phyloP scores from a whole-genome alignment of 176 grass and related monocot genomes.

The Aegilops sharonensis region DNA sequence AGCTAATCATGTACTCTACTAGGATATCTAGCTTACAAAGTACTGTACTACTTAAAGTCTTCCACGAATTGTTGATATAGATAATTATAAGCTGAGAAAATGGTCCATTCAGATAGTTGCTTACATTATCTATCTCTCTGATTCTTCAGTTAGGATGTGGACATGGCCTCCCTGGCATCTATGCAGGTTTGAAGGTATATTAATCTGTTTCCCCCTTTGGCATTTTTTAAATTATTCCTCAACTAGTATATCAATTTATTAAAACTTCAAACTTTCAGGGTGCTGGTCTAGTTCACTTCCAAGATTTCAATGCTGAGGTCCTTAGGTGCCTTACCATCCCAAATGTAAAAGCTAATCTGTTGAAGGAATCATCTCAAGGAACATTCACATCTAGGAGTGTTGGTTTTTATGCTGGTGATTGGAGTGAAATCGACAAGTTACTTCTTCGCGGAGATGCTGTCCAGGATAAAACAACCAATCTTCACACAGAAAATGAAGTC shows the following conservation, averaged over 20 bases:
- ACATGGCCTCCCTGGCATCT: constrained; percentile 92
- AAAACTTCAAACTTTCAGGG: constrained; percentile 49
- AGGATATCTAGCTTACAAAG: background rate
- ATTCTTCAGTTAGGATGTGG: constrained; percentile 85
- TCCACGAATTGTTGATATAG: constrained; percentile 4
- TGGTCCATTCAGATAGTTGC: constrained; percentile 11
- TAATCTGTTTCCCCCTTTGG: constrained; percentile 21
- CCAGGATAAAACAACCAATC: constrained; percentile 37
- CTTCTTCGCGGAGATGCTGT: constrained; percentile 44
- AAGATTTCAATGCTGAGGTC: constrained; percentile 98
- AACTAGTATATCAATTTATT: constrained; percentile 20
- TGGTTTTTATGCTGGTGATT: constrained; percentile 93
- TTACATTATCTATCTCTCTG: constrained; percentile 36
- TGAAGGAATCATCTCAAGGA: constrained; percentile 46
- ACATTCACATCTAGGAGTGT: constrained; percentile 27
- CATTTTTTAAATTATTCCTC: constrained; percentile 9
- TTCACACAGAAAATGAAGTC: constrained; percentile 14
- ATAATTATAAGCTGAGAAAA: constrained; percentile 26
- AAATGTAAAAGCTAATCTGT: constrained; percentile 76
- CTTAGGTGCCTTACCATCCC: constrained; percentile 83
- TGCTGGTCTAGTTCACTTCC: constrained; percentile 80
- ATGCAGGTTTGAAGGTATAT: constrained; percentile 69
- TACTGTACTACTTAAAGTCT: background rate
- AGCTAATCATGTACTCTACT: background rate
- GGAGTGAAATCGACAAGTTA: constrained; percentile 80